phyloP scores from a whole-genome alignment of 148 eudicot genomes.

The Persicaria maculosa region DNA sequence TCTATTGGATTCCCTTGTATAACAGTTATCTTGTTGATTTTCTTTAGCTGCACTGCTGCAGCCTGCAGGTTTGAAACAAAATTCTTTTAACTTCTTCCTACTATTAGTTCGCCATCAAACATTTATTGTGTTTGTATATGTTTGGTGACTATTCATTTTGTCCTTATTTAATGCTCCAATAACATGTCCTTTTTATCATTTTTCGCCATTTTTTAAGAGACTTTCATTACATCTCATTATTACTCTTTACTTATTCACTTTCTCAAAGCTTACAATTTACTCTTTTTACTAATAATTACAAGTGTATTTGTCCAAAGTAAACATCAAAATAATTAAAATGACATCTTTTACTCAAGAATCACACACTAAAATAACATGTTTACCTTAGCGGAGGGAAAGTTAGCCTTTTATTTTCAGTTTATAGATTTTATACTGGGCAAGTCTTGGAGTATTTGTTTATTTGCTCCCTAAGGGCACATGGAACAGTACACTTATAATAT shows the following conservation, averaged over 20 bases:
- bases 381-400: too few species aligned
- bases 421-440: background rate
- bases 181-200: too few species aligned
- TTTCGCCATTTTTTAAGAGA: too few species aligned
- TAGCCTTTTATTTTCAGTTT: too few species aligned
- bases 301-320: too few species aligned
- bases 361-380: too few species aligned
- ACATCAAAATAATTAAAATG: too few species aligned
- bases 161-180: background rate
- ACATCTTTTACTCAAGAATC: too few species aligned
- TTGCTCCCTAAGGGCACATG: conserved; percentile 2
- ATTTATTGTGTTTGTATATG: background rate
- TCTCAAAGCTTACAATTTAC: too few species aligned
- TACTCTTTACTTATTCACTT: too few species aligned
- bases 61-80: background rate
- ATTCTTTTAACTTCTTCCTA: background rate
- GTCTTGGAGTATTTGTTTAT: background rate
- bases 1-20: background rate
- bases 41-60: background rate
- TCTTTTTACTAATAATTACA: too few species aligned
- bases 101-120: background rate
- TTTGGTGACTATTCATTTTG: background rate
- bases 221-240: too few species aligned
- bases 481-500: background rate
- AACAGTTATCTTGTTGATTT: background rate